Base-by-base conservation (phyloP, 1,284 basidiomycete species). In the Amylostereum chailletii region DNA sequence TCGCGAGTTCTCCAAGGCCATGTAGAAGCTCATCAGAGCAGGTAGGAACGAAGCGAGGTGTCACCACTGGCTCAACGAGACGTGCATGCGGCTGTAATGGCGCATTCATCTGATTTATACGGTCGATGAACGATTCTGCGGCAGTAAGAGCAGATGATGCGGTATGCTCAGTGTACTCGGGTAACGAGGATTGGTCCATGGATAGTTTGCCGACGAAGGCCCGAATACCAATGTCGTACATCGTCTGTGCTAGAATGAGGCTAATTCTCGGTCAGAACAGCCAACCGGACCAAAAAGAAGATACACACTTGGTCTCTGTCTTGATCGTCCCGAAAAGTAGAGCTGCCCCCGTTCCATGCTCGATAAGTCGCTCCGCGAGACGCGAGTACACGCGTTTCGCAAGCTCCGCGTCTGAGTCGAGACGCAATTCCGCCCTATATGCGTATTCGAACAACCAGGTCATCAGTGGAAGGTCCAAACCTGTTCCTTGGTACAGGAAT, bases 151-250 rank as follows among this genome's bases (percentile, higher is more conserved):
- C 74, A 5, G 63, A 66, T 3, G 64, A 52, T 1, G 76, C 62
- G 1, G 82, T 79, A 0, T 70, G 40, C 60, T 93, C 90, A 41
- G 77, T 69, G 62, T 93, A 93, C 0, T 81, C 76, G 0, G 79
- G 72, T 0, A 81, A 72, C n/a, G 80, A 76, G 5, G 83, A 86
- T 34, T 79, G 79, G 62, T 91, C 88, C 89, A 91, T 91, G 0
- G 86, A 89, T 9, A 93, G 69, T 61, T 93, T 93, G 27, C 90
- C 90, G 10, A 93, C 76, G 56, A 86, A 88, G 0, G 79, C 86
- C 37, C 90, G 71, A 19, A 93, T 59, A 1, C 90, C 89, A n/a
- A 76, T 76, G 0, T 67, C 58, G 53, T 81, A 80, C 76, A 91
- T 89, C 5, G 71, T 74, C 34, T 78, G 67, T 2, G 88, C 88